Evolutionary conservation across 2,329 filamentous ascomycete species (phyloP), one percentile per base, ranked within the genome.

Genomic region (Claviceps purpurea): DNA sequence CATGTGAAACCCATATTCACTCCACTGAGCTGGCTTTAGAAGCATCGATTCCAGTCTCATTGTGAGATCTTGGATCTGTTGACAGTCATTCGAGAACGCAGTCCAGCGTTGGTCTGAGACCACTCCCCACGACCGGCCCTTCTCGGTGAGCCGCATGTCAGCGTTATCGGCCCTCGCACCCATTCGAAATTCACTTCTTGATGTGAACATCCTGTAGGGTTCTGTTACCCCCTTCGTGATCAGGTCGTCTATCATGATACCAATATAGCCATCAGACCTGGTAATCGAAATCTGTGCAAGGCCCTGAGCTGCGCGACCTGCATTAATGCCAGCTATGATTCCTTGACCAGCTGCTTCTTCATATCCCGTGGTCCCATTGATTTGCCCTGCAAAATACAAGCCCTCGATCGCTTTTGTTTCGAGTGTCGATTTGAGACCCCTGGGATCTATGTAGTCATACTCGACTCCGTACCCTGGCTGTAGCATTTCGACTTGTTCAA

Each of bases 161-260:
- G 93, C 93, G 64, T 98, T 98, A 71, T 98, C 93, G 46, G 93
- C 85, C 56, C 93, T 85, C 2, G 89, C 82, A 44, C 85, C 88
- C 78, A 98, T 90, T 56, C 93, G 87, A 68, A 94, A 98, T 70
- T 98, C 93, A 70, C 87, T 95, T 57, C 93, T 82, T 5, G 87
- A 87, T 2, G 93, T 98, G 72, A 98, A 98, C 90, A 98, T 97
- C 58, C 93, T 82, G 69, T 98, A 98, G 1, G 93, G 93, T 64
- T 98, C 93, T 2, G 87, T 90, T 34, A 98, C 93, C 47, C 93
- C 93, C 69, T 96, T 97, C 22, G 91, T 97, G 63, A 95, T 84
- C 40, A 98, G 80, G 65, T 98, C 93, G 68, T 98, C 93, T 61
- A 98, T 90, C 89, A 98, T 95, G 70, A 98, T 86, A 58, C 93